Base-by-base conservation (phyloP, 441 rosid genomes). In the Euphorbia corollata region DNA sequence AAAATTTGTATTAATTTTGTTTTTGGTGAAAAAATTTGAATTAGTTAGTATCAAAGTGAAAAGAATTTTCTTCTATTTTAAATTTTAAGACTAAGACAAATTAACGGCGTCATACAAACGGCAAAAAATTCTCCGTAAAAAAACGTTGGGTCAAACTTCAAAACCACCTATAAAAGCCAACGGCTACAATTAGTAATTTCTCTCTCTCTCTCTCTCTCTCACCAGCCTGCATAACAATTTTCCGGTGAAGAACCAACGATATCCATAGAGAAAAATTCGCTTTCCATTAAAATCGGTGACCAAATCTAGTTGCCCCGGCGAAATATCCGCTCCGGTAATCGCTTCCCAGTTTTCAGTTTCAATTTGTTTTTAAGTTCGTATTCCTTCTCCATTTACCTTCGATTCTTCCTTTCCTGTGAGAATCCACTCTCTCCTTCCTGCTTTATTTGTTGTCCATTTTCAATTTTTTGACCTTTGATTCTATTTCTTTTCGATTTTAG, bases 321-420 rank as follows among this genome's bases (percentile, higher is more conserved):
- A 59, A 58, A 60, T 63, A 53, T 50, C 68, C 65, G 60, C 59
- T 65, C 53, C 10, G 48, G 50, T 48, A 65, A 43, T 60, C 64
- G 45, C 67, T 71, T 74, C 65, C 45, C 63, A 22, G 23, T 60
- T 22, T 41, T 38, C 41, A 62, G 39, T 23, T 64, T 38, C 59
- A 3, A 2, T 48, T 32, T 2, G 13, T 71, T 75, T 87, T 73
- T 68, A 75, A 78, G 68, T 55, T 68, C 59, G 48, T 22, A 20
- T 18, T 61, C 18, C 54, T 63, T 19, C 15, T 34, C 34, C 74
- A 11, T 71, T 80, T 15, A 12, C 18, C 63, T 78, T 82, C 61
- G 87, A 57, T 84, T 83, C 83, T 84, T 81, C 69, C 72, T 79
- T 36, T 19, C 58, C n/a, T 80, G 80, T 45, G 62, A 80, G 85